phyloP scores from a whole-genome alignment of 2,329 filamentous ascomycete genomes.

The Monilinia polystroma region DNA sequence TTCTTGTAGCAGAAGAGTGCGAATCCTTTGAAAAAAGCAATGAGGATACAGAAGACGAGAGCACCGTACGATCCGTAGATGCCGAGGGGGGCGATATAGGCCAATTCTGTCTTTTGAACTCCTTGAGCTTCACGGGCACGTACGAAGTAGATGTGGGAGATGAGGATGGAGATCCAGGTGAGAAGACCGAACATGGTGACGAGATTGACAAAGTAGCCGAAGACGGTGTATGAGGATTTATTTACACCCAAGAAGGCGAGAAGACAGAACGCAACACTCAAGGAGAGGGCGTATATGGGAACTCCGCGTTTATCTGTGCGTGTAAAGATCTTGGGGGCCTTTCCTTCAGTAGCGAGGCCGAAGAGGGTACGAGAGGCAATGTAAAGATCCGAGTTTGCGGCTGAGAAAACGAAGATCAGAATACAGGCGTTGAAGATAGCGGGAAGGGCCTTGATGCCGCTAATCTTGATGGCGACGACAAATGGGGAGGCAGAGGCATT shows the following conservation, averaged over 20 bases:
- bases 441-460: constrained; percentile 63
- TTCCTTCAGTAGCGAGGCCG: constrained; percentile 63
- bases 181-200: constrained; percentile 45
- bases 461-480: constrained; percentile 60
- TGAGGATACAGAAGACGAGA: constrained; percentile 68
- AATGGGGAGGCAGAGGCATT: constrained; percentile 50
- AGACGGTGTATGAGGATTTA: constrained; percentile 60
- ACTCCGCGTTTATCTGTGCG: constrained; percentile 57
- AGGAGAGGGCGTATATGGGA: constrained; percentile 48
- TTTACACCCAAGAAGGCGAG: constrained; percentile 65
- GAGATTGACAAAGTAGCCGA: constrained; percentile 70
- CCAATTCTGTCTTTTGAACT: constrained; percentile 55
- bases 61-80: constrained; percentile 66
- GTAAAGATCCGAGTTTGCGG: constrained; percentile 60
- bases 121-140: constrained; percentile 61
- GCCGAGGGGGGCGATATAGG: constrained; percentile 72
- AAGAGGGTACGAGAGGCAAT: constrained; percentile 69
- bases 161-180: constrained; percentile 47
- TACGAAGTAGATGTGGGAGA: constrained; percentile 67
- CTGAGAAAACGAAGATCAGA: constrained; percentile 65
- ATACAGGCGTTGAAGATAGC: constrained; percentile 69
- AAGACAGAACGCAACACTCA: constrained; percentile 54
- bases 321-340: constrained; percentile 61
- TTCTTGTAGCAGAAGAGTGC: constrained; percentile 56
- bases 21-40: constrained; percentile 82